Conservation (phyloP, 2,329 filamentous ascomycete genomes). For the Colletotrichum phormii region DNA sequence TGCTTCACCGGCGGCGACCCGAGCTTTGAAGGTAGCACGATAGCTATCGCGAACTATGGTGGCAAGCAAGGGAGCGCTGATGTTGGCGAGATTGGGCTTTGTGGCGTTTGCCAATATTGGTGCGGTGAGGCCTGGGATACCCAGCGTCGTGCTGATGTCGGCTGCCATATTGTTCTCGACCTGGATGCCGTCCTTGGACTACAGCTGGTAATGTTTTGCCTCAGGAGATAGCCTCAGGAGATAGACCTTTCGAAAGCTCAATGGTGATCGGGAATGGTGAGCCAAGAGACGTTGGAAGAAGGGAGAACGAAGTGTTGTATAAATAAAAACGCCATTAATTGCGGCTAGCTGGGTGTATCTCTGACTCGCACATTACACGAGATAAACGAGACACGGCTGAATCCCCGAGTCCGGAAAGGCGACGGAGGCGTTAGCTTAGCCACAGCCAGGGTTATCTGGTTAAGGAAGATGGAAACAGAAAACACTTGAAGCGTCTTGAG, state of each 20-base stretch:
- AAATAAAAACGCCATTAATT: constrained; percentile 13
- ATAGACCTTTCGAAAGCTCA: neutral
- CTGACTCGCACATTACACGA: constrained; percentile 18
- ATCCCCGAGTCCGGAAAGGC: constrained; percentile 12
- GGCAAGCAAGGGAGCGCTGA: constrained; percentile 35
- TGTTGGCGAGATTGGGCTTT: constrained; percentile 20
- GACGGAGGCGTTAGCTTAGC: neutral
- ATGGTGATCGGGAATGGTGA: neutral
- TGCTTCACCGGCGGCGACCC: constrained; percentile 51
- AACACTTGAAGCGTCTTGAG: neutral
- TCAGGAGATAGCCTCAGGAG: neutral
- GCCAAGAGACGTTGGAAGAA: neutral
- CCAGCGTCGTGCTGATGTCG: constrained; percentile 18
- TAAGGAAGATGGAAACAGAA: neutral
- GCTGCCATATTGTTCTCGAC: constrained; percentile 18
- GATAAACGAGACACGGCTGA: constrained; percentile 1
- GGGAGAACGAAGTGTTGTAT: constrained; percentile 1
- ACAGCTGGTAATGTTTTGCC: neutral
- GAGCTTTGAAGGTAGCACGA: constrained; percentile 49
- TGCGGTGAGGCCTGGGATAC: constrained; percentile 19
- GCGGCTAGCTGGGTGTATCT: neutral
- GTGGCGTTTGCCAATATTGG: constrained; percentile 22
- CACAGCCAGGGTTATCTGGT: constrained; percentile 1
- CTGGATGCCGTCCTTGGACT: neutral
- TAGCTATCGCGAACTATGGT: constrained; percentile 45